Percentiles rank a stretch among this genome's conserved stretches.
Evolutionary conservation across 306 rosid species (phyloP).

Genomic region (Erythrophleum fordii): DNA sequence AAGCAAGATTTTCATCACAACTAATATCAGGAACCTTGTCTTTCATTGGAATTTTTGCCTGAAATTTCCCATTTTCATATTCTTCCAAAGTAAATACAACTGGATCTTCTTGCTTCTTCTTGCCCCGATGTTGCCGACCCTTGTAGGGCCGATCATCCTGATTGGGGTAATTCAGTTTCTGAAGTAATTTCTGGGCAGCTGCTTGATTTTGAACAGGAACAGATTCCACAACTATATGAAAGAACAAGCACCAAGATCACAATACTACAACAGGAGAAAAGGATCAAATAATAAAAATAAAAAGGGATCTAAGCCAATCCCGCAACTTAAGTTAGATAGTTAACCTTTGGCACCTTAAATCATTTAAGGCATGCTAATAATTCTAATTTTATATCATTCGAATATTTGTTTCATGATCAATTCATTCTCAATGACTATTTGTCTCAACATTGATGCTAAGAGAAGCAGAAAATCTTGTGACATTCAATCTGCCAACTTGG

Average conservation of each 20-base stretch:
- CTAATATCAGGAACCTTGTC: conserved; percentile 37
- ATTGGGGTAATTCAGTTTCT: conserved; percentile 67
- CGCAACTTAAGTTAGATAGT: too few species aligned
- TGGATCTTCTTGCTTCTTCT: conserved; percentile 65
- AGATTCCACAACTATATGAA: conserved; percentile 66
- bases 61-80: conserved; percentile 67
- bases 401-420: not conserved
- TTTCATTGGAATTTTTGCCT: conserved; percentile 44
- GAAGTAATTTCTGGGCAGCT: conserved; percentile 88
- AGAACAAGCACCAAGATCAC: conserved; percentile 23
- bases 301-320: not conserved
- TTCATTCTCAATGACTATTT: conserved; percentile 22
- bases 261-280: not conserved
- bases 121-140: conserved; percentile 63
- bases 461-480: not conserved
- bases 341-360: not conserved
- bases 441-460: not conserved
- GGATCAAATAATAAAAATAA: not conserved
- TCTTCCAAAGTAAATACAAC: conserved; percentile 71
- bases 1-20: conserved; percentile 76
- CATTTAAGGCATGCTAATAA: not conserved
- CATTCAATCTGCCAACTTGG: not conserved
- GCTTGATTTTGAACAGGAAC: conserved; percentile 93
- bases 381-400: not conserved
- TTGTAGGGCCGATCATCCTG: conserved; percentile 43